Conservation (phyloP, 164 flowering plant genomes). For the Nymphaea colorata region DNA sequence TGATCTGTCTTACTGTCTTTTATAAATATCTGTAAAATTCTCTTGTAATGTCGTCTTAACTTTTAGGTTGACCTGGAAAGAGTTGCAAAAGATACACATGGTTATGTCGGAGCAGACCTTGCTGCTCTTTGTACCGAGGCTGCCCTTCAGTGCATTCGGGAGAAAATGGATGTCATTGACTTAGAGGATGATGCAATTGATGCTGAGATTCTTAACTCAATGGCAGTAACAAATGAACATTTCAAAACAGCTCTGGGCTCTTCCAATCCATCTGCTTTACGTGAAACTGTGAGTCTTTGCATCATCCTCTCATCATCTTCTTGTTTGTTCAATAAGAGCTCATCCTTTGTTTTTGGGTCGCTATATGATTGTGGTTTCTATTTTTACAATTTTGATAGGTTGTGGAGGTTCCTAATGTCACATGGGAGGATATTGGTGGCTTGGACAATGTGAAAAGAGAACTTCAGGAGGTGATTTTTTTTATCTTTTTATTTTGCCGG, state of each 20-base stretch:
- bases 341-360: neutral
- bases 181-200: slow-evolving; percentile 55
- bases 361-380: neutral
- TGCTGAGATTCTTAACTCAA: slow-evolving; percentile 58
- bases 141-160: slow-evolving; percentile 64
- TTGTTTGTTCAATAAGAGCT: neutral
- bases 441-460: slow-evolving; percentile 57
- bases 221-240: slow-evolving; percentile 66
- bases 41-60: neutral
- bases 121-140: slow-evolving; percentile 69
- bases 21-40: neutral
- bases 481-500: neutral
- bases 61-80: slow-evolving; percentile 59
- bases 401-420: slow-evolving; percentile 65
- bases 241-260: slow-evolving; percentile 50
- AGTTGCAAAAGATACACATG: slow-evolving; percentile 51
- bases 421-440: slow-evolving; percentile 69
- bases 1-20: too few relatives aligned
- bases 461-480: slow-evolving; percentile 24
- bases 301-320: neutral
- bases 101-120: slow-evolving; percentile 66
- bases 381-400: slow-evolving; percentile 22
- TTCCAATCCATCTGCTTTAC: slow-evolving; percentile 53
- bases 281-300: slow-evolving; percentile 40
- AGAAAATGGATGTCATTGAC: slow-evolving; percentile 65